These are phyloP conservation scores for sorghum (Sorghum bicolor) DNA, from an alignment of 176 grass and related monocot genomes.

Conservation along the genomic window DNA sequence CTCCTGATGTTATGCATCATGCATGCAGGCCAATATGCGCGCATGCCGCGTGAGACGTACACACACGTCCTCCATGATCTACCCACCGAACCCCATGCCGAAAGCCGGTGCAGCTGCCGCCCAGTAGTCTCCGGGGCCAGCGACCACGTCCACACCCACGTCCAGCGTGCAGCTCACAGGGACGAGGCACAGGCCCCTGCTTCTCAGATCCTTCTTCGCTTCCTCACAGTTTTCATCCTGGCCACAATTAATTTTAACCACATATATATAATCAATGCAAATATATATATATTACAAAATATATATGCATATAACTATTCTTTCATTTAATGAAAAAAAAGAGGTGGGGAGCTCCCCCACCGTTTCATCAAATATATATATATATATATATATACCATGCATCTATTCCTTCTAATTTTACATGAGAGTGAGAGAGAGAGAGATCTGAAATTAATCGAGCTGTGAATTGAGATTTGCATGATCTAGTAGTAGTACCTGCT, in stretches of 20 bases:
- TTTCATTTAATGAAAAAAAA: too few species aligned
- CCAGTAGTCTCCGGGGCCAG: conserved; percentile 68
- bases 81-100: conserved; percentile 48
- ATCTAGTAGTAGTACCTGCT: conserved; percentile 9
- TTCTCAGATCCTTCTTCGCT: conserved; percentile 68
- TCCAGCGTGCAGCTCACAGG: conserved; percentile 72
- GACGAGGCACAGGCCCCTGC: conserved; percentile 83
- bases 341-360: too few species aligned
- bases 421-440: background rate
- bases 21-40: background rate
- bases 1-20: conserved; percentile 64
- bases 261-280: background rate
- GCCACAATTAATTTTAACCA: background rate
- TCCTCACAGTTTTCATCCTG: conserved; percentile 43
- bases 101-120: conserved; percentile 48
- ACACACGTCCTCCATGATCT: background rate
- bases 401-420: background rate
- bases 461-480: background rate
- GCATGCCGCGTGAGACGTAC: background rate
- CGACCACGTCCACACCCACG: conserved; percentile 40
- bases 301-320: background rate
- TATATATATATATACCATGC: background rate
- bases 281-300: background rate
- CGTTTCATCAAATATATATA: too few species aligned
- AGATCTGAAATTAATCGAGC: background rate